A percentile compares a stretch with the other conserved stretches of the same genome.
Evolutionary conservation across 2,329 filamentous ascomycete genomes (phyloP).

Genomic region (Bipolaris zeicola): DNA sequence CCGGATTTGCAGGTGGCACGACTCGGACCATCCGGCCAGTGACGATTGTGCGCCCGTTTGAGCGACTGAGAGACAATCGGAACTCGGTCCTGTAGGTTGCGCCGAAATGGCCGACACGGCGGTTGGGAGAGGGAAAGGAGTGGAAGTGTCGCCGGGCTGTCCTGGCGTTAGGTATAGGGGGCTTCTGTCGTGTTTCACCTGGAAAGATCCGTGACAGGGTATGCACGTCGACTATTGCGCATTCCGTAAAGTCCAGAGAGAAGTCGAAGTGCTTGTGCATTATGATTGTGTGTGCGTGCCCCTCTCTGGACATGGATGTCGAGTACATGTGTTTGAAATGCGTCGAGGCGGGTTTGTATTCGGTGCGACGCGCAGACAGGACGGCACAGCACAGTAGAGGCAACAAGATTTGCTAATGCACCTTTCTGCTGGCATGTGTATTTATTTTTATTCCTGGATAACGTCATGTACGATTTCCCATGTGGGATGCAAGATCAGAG

Average conservation of each 20-base stretch:
- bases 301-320: background rate
- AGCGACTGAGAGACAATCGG: conserved; percentile 2
- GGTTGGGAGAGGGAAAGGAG: background rate
- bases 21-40: background rate
- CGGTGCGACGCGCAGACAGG: background rate
- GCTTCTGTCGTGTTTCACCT: conserved; percentile 3
- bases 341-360: background rate
- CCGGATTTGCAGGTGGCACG: conserved; percentile 4
- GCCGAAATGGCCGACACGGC: conserved; percentile 2
- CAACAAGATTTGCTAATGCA: background rate
- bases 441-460: background rate
- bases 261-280: conserved; percentile 1
- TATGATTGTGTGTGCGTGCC: conserved; percentile 4
- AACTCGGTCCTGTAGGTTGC: conserved; percentile 5
- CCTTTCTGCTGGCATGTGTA: background rate
- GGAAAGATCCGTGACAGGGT: conserved; percentile 1
- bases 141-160: conserved; percentile 2
- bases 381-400: background rate
- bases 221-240: background rate
- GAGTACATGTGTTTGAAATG: background rate
- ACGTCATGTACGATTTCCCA: background rate
- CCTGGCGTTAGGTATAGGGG: conserved; percentile 2
- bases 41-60: background rate
- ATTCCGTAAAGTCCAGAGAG: background rate
- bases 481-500: background rate